Evolutionary conservation across 805 yeast genomes (phyloP).

Genomic region (Metschnikowia noctiluminum): DNA sequence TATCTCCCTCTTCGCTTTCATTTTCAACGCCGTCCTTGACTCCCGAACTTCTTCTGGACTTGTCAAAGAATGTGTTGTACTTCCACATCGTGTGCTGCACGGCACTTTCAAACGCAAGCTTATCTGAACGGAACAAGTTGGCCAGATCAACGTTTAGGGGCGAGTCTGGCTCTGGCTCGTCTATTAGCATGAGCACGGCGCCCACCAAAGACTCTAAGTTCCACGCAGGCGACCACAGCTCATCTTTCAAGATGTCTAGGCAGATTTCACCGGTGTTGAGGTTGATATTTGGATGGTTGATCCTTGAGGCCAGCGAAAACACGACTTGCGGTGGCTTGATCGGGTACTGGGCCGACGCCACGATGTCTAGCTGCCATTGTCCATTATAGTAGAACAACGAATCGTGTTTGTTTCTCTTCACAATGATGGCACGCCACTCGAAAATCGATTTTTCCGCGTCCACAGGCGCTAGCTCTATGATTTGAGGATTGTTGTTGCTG

Average conservation of each 20-base stretch:
- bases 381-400: conserved; percentile 52
- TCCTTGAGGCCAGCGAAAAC: conserved; percentile 43
- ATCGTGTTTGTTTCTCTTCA: conserved; percentile 29
- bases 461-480: conserved; percentile 43
- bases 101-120: conserved; percentile 35
- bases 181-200: conserved; percentile 55
- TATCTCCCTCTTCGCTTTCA: background rate
- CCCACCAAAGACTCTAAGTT: conserved; percentile 50
- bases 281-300: conserved; percentile 41
- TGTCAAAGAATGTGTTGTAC: conserved; percentile 25
- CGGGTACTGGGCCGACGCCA: conserved; percentile 52
- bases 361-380: conserved; percentile 47
- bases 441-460: conserved; percentile 16
- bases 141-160: conserved; percentile 73
- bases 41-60: conserved; percentile 7
- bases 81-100: conserved; percentile 43
- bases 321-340: conserved; percentile 52
- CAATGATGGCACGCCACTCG: conserved; percentile 16
- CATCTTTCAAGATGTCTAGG: conserved; percentile 55
- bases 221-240: conserved; percentile 76
- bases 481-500: conserved; percentile 30
- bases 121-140: conserved; percentile 48
- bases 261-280: conserved; percentile 63
- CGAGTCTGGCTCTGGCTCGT: conserved; percentile 67
- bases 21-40: conserved; percentile 8